Evolutionary conservation across 2,329 filamentous ascomycete genomes (phyloP).

Genomic region (Phyllosticta citribraziliensis): DNA sequence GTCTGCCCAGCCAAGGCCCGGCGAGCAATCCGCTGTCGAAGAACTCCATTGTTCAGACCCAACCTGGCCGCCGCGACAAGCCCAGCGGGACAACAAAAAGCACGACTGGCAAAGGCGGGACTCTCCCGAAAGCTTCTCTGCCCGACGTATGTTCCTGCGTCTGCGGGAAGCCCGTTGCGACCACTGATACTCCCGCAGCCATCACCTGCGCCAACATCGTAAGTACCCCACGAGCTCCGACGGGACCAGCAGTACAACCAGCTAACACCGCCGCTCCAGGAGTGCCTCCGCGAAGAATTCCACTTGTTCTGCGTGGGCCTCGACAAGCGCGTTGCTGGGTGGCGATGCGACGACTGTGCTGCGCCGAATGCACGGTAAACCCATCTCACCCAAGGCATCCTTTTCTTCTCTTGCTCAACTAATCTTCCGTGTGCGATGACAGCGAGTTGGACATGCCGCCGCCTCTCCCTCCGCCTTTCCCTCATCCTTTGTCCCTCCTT

Average conservation of each 20-base stretch:
- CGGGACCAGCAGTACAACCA: neutral
- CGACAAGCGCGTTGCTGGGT: neutral
- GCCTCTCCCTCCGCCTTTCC: too few species aligned
- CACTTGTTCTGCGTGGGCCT: constrained; percentile 9
- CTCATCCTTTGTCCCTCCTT: too few species aligned
- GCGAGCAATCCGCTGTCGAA: too few species aligned
- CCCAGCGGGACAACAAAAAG: constrained; percentile 4
- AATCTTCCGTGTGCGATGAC: neutral
- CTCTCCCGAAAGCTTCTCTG: neutral
- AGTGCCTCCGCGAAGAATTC: constrained; percentile 9
- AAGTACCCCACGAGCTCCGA: neutral
- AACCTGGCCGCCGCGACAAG: neutral
- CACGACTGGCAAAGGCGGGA: neutral
- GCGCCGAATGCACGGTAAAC: neutral
- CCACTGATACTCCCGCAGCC: neutral
- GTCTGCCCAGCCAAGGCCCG: too few species aligned
- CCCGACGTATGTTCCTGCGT: constrained; percentile 4
- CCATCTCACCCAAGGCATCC: neutral
- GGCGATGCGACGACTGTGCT: constrained; percentile 7
- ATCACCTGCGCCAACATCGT: constrained; percentile 12
- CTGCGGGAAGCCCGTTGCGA: constrained; percentile 9
- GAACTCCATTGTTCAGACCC: neutral
- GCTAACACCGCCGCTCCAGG: constrained; percentile 1
- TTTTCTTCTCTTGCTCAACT: neutral
- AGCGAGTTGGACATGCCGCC: too few species aligned